These are phyloP conservation scores for Trichoderma pleuroti DNA, from an alignment of 2,329 filamentous ascomycete species.

Conservation along the genomic window DNA sequence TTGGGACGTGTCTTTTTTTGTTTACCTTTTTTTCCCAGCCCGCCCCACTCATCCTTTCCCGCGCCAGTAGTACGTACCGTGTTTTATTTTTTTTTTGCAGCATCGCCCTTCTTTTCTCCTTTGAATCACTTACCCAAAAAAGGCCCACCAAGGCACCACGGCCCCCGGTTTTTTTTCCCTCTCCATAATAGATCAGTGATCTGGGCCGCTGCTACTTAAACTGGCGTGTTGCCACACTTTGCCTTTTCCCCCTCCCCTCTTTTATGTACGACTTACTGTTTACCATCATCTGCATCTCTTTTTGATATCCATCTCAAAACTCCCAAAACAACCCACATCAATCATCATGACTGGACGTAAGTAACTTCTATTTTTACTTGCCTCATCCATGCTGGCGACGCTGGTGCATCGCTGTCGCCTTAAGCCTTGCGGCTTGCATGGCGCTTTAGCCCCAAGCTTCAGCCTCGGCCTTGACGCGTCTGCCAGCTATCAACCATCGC, in stretches of 20 bases:
- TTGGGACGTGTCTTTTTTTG: neutral
- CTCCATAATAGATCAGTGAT: conserved; percentile 32
- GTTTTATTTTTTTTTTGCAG: neutral
- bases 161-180: neutral
- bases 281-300: conserved; percentile 3
- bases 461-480: conserved; percentile 12
- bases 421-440: neutral
- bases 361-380: conserved; percentile 19
- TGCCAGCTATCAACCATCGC: neutral
- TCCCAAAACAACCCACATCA: conserved; percentile 12
- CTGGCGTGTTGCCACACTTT: conserved; percentile 29
- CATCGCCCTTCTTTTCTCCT: neutral
- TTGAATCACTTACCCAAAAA: neutral
- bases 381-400: neutral
- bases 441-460: neutral
- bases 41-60: neutral
- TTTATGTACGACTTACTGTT: conserved; percentile 15
- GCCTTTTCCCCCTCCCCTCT: conserved; percentile 20
- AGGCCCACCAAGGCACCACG: neutral
- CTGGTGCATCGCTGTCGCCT: neutral
- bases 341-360: conserved; percentile 37
- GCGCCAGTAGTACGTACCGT: neutral
- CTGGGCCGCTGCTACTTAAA: conserved; percentile 41
- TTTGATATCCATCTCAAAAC: neutral
- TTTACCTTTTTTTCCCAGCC: neutral